A percentile compares a stretch with the other conserved stretches of the same genome.
phyloP scores from a whole-genome alignment of 176 grass and related monocot genomes.

The Microstegium vimineum region DNA sequence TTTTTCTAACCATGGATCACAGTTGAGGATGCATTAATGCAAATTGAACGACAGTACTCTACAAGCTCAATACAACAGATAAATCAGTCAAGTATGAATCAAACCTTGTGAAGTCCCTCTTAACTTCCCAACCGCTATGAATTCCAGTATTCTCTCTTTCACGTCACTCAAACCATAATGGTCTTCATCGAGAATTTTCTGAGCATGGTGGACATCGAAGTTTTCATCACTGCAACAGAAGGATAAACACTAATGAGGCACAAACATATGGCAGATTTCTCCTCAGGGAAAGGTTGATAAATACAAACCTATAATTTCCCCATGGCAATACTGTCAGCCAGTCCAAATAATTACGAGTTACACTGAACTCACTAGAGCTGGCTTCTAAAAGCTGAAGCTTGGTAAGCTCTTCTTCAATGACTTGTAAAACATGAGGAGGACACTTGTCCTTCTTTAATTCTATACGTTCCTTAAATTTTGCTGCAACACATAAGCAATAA shows the following conservation, averaged over 20 bases:
- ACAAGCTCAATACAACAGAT: constrained; percentile 5
- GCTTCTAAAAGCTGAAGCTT: constrained; percentile 91
- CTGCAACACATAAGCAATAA: constrained; percentile 44
- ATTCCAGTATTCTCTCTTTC: constrained; percentile 98
- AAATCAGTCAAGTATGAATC: constrained; percentile 10
- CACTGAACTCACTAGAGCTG: constrained; percentile 95
- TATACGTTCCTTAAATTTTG: constrained; percentile 91
- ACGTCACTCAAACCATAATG: constrained; percentile 99
- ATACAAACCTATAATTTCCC: constrained; percentile 94
- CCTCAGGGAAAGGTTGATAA: constrained; percentile 23
- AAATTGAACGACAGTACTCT: constrained; percentile 6
- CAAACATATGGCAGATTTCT: constrained; percentile 2
- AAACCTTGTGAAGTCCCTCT: constrained; percentile 98
- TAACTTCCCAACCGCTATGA: constrained; percentile 97
- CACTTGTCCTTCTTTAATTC: constrained; percentile 91
- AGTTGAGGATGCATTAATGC: neutral
- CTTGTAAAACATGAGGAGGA: constrained; percentile 93
- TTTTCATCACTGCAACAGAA: constrained; percentile 76
- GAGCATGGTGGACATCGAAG: constrained; percentile 91
- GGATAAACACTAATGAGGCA: constrained; percentile 14
- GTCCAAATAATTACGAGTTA: constrained; percentile 99
- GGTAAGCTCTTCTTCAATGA: constrained; percentile 94
- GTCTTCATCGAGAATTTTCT: constrained; percentile 95
- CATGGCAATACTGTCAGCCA: constrained; percentile 94
- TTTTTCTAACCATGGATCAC: neutral